These are phyloP conservation scores for Aspergillus amoenus DNA, from an alignment of 2,329 filamentous ascomycete genomes.

Conservation along the genomic window DNA sequence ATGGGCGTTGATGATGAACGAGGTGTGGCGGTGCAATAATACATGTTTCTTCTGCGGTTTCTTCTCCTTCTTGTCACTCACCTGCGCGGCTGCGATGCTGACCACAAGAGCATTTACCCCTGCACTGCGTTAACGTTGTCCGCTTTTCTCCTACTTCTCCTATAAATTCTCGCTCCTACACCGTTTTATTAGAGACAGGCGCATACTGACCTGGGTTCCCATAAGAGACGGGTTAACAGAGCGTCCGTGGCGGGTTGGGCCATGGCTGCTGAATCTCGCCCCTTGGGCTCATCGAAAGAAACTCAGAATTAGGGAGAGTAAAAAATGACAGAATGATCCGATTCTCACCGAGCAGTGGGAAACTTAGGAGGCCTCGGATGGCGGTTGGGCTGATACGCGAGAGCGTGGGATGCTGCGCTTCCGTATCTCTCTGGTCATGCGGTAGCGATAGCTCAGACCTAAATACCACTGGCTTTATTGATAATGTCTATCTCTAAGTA, in stretches of 20 bases:
- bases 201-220: conserved; percentile 33
- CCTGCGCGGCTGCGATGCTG: conserved; percentile 13
- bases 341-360: not conserved
- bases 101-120: conserved; percentile 22
- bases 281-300: conserved; percentile 5
- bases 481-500: not conserved
- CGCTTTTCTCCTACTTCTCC: not conserved
- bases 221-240: conserved; percentile 30
- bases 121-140: conserved; percentile 11
- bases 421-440: conserved; percentile 2
- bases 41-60: conserved; percentile 13
- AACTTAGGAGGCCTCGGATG: not conserved
- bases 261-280: conserved; percentile 13
- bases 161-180: not conserved
- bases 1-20: conserved; percentile 5
- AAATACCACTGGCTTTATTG: not conserved
- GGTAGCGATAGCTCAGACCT: not conserved
- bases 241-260: conserved; percentile 19
- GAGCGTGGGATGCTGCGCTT: conserved; percentile 16
- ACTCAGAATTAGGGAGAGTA: not conserved
- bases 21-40: conserved; percentile 27
- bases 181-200: not conserved
- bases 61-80: conserved; percentile 7
- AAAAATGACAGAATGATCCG: not conserved
- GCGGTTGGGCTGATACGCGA: not conserved